phyloP scores from a whole-genome alignment of 768 basidiomycete species.

The Clitopilus passeckerianus region DNA sequence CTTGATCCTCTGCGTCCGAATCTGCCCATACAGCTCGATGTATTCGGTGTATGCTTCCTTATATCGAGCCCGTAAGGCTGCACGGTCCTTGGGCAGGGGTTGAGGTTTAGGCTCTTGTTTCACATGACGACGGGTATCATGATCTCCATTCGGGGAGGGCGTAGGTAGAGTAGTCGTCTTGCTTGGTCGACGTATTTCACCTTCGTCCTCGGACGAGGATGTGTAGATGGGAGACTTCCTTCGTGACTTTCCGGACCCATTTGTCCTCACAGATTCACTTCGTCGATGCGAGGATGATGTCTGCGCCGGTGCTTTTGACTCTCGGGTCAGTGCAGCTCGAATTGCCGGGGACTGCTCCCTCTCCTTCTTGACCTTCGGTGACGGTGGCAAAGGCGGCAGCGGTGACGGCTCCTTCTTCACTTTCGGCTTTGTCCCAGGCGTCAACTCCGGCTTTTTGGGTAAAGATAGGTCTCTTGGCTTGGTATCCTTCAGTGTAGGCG shows the following conservation, averaged over 20 bases:
- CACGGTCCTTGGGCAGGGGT: constrained; percentile 42
- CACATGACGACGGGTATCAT: constrained; percentile 3
- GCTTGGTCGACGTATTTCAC: constrained; percentile 24
- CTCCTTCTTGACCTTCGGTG: constrained; percentile 17
- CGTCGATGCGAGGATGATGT: constrained; percentile 8
- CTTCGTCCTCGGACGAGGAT: constrained; percentile 56
- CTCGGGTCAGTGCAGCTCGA: not conserved
- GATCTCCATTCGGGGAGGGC: constrained; percentile 18
- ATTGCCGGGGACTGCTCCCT: constrained; percentile 5
- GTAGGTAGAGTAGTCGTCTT: constrained; percentile 15
- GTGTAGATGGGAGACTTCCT: constrained; percentile 62
- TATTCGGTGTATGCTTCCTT: constrained; percentile 48
- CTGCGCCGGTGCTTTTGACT: constrained; percentile 13
- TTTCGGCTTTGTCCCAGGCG: constrained; percentile 24
- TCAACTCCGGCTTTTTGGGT: constrained; percentile 30
- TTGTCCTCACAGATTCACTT: constrained; percentile 14
- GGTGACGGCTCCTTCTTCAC: constrained; percentile 33
- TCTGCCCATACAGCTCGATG: constrained; percentile 36
- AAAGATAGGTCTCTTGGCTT: constrained; percentile 20
- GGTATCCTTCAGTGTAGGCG: constrained; percentile 10
- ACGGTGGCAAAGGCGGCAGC: constrained; percentile 17
- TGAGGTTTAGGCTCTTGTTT: constrained; percentile 9
- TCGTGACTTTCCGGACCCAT: constrained; percentile 27
- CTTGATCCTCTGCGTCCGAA: constrained; percentile 45
- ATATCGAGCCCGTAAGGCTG: constrained; percentile 49